Conservation (phyloP, 163 green algal genomes). For the Chlamydomonas reinhardtii region DNA sequence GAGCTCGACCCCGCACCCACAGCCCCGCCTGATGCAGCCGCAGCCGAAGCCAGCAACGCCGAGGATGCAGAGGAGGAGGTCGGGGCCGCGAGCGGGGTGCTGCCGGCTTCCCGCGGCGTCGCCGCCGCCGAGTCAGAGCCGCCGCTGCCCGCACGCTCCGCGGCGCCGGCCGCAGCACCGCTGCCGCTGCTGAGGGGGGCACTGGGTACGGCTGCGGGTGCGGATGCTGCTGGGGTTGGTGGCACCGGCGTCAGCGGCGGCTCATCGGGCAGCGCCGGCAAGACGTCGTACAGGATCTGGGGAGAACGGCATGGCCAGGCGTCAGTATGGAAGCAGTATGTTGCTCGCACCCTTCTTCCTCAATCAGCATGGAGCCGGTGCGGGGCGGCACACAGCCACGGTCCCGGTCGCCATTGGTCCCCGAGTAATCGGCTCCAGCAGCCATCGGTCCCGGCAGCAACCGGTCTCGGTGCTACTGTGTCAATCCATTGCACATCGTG, state of each 20-base stretch:
- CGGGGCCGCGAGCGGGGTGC: not conserved
- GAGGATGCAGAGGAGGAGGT: not conserved
- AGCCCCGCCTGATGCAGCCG: not conserved
- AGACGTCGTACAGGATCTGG: not conserved
- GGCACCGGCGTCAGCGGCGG: not conserved
- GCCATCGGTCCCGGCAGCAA: too few species aligned
- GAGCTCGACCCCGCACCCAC: not conserved
- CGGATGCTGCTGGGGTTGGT: not conserved
- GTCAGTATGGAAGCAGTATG: not conserved
- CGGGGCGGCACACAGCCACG: too few species aligned
- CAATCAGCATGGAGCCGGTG: too few species aligned
- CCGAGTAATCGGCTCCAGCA: too few species aligned
- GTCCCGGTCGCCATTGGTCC: too few species aligned
- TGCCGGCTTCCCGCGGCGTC: not conserved
- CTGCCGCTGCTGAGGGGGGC: not conserved
- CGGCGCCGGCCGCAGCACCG: not conserved
- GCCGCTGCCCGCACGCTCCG: not conserved
- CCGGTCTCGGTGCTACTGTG: too few species aligned
- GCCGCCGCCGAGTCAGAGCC: not conserved
- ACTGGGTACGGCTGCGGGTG: not conserved
- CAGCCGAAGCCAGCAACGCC: not conserved
- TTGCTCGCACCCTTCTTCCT: too few species aligned
- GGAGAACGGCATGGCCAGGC: not conserved
- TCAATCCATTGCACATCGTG: too few species aligned
- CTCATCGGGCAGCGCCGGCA: conserved; percentile 19